Conservation (phyloP, 169 alveolate genomes). For the Fabrea salina region DNA sequence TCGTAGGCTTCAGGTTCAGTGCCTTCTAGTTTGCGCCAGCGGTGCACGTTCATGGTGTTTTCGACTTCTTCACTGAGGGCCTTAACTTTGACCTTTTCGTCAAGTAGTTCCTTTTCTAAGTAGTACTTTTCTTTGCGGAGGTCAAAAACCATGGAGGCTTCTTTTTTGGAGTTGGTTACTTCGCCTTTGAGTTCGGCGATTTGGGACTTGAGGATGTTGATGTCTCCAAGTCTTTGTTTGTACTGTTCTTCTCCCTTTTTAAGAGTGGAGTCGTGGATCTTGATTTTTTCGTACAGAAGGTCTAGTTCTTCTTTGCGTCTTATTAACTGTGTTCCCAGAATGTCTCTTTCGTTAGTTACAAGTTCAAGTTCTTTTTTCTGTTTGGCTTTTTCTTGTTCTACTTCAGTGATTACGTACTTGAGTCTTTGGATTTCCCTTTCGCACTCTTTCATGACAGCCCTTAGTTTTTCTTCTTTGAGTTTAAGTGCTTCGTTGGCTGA, state of each 20-base stretch:
- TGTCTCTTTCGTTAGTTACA: conserved; percentile 86
- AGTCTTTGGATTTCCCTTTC: conserved; percentile 22
- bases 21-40: conserved; percentile 88
- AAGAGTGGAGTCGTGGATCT: conserved; percentile 71
- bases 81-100: conserved; percentile 76
- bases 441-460: neutral
- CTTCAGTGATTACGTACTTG: conserved; percentile 71
- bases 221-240: conserved; percentile 63
- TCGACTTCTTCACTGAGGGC: conserved; percentile 80
- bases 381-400: conserved; percentile 78
- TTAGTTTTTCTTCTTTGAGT: conserved; percentile 19
- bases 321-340: conserved; percentile 79
- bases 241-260: conserved; percentile 79
- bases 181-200: conserved; percentile 74
- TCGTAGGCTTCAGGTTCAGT: conserved; percentile 87
- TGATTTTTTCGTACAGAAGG: conserved; percentile 80
- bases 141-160: conserved; percentile 79
- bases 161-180: conserved; percentile 68
- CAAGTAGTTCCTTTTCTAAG: conserved; percentile 74
- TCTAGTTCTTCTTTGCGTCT: conserved; percentile 81
- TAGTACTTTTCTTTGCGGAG: conserved; percentile 74
- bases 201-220: conserved; percentile 47
- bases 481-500: conserved; percentile 36
- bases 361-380: conserved; percentile 82
- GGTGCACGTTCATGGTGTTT: conserved; percentile 84